Conservation (phyloP, 2,329 filamentous ascomycete species). For the Stylonectria norvegica region DNA sequence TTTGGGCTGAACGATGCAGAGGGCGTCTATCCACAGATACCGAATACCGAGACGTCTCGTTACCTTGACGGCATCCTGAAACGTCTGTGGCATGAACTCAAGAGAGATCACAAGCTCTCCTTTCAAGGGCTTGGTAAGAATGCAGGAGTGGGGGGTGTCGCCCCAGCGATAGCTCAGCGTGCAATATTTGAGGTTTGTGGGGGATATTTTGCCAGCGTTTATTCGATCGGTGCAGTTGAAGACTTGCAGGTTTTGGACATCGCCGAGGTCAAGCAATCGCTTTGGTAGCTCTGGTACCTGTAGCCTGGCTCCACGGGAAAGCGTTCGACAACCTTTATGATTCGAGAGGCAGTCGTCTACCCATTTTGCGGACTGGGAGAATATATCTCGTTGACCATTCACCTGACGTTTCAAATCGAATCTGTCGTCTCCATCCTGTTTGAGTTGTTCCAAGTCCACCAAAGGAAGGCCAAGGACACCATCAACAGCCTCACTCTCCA, state of each 20-base stretch:
- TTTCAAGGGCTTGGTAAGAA: background rate
- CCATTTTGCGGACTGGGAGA: background rate
- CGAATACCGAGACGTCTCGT: conserved; percentile 1
- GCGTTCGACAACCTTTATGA: background rate
- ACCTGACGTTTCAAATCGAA: no score
- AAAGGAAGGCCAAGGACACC: no score
- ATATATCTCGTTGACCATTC: no score
- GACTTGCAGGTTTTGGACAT: background rate
- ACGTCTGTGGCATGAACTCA: conserved; percentile 2
- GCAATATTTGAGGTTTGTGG: background rate
- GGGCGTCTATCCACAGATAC: conserved; percentile 6
- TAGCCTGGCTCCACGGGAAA: background rate
- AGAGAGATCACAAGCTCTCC: background rate
- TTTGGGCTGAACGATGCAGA: conserved; percentile 4
- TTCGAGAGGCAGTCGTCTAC: background rate
- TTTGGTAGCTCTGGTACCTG: background rate
- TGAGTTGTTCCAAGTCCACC: no score
- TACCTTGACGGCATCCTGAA: conserved; percentile 5
- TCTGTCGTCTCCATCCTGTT: no score
- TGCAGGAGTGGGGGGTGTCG: background rate
- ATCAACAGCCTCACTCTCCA: background rate
- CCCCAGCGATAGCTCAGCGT: background rate
- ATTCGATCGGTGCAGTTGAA: background rate
- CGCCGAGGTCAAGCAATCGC: background rate
- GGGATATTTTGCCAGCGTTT: background rate